Evolutionary conservation across 331 rosid genomes (phyloP).

Genomic region (Saraca asoca): DNA sequence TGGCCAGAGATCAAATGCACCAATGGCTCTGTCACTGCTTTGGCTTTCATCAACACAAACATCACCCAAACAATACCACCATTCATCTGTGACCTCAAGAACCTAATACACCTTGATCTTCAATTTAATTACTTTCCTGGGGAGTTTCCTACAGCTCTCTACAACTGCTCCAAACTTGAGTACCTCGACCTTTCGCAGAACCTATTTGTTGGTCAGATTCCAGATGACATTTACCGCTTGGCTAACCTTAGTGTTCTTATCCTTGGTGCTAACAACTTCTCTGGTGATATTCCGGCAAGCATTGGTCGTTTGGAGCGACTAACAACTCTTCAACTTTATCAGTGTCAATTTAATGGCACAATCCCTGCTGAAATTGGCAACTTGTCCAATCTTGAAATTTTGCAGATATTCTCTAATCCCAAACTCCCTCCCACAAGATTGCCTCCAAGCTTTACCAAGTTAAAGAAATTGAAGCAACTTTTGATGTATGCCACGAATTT

Average conservation of each 20-base stretch:
- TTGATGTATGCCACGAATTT: slow-evolving; percentile 37
- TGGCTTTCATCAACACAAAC: slow-evolving; percentile 12
- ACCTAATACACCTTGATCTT: slow-evolving; percentile 58
- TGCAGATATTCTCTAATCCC: slow-evolving; percentile 30
- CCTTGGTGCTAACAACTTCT: slow-evolving; percentile 52
- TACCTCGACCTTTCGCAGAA: slow-evolving; percentile 56
- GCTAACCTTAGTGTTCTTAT: slow-evolving; percentile 46
- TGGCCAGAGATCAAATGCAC: slow-evolving; percentile 67
- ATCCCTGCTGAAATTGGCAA: slow-evolving; percentile 59
- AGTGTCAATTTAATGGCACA: slow-evolving; percentile 46
- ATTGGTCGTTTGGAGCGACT: slow-evolving; percentile 53
- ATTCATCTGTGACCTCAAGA: slow-evolving; percentile 70
- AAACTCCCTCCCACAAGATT: slow-evolving; percentile 38
- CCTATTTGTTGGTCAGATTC: slow-evolving; percentile 57
- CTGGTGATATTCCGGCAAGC: slow-evolving; percentile 60
- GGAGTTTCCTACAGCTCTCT: slow-evolving; percentile 59
- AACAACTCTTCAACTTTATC: slow-evolving; percentile 34
- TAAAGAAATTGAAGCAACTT: slow-evolving; percentile 55
- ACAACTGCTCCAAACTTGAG: slow-evolving; percentile 62
- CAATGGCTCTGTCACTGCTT: slow-evolving; percentile 47
- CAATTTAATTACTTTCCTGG: slow-evolving; percentile 43
- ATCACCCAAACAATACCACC: slow-evolving; percentile 51
- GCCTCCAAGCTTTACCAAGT: slow-evolving; percentile 49
- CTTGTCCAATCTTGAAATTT: slow-evolving; percentile 61
- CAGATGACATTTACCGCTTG: slow-evolving; percentile 53